These are phyloP conservation scores for Trichoderma afroharzianum DNA, from an alignment of 2,329 filamentous ascomycete genomes.

Conservation along the genomic window DNA sequence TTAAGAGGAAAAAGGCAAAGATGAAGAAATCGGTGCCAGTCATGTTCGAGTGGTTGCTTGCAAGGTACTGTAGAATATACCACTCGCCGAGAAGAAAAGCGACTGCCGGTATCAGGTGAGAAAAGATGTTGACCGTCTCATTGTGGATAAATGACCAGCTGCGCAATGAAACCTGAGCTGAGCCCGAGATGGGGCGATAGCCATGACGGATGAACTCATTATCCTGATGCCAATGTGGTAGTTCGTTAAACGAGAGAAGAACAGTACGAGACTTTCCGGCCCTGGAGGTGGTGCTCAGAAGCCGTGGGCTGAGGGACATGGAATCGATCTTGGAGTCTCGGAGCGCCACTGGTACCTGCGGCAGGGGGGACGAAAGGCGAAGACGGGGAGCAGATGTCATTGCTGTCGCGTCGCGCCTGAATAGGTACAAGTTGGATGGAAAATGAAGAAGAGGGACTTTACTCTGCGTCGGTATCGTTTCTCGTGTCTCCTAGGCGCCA, in stretches of 20 bases:
- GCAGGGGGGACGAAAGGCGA: neutral
- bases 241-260: neutral
- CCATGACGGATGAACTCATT: slow-evolving; percentile 12
- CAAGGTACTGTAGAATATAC: neutral
- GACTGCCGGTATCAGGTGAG: slow-evolving; percentile 1
- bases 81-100: slow-evolving; percentile 3
- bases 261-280: neutral
- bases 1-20: neutral
- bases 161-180: neutral
- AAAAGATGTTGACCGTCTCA: slow-evolving; percentile 1
- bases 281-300: neutral
- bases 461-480: neutral
- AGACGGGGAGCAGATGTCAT: slow-evolving; percentile 10
- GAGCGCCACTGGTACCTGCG: neutral
- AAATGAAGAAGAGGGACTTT: neutral
- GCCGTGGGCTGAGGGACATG: neutral
- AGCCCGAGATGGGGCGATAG: slow-evolving; percentile 9
- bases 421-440: neutral
- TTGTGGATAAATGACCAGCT: slow-evolving; percentile 12
- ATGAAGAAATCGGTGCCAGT: neutral
- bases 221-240: slow-evolving; percentile 10
- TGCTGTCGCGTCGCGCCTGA: neutral
- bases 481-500: neutral
- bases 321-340: neutral
- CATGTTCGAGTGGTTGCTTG: neutral